phyloP scores from a whole-genome alignment of 129 eudicot species.

The Chrysanthemum makinoi region DNA sequence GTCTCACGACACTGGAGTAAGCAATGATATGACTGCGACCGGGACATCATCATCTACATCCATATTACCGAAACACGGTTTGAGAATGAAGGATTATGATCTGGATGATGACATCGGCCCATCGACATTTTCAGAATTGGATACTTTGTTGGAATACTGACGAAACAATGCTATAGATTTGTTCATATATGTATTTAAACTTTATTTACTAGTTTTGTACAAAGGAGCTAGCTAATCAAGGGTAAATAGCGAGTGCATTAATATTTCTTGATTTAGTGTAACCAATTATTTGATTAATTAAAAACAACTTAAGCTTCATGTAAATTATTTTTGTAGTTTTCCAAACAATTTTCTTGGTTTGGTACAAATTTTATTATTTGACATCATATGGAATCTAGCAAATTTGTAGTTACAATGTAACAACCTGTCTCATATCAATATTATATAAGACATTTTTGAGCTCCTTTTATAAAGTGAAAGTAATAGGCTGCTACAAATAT shows the following conservation, averaged over 20 bases:
- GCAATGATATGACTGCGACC: slow-evolving; percentile 40
- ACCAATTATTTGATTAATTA: slow-evolving; percentile 1
- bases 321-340: slow-evolving; percentile 5
- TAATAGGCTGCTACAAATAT: too few species aligned
- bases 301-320: slow-evolving; percentile 7
- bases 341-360: too few species aligned
- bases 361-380: too few species aligned
- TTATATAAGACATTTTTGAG: too few species aligned
- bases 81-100: slow-evolving; percentile 3
- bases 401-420: too few species aligned
- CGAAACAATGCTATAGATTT: not conserved
- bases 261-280: slow-evolving; percentile 7
- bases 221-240: not conserved
- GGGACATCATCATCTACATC: slow-evolving; percentile 20
- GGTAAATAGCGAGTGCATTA: slow-evolving; percentile 12
- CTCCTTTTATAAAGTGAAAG: too few species aligned
- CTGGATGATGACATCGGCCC: slow-evolving; percentile 3
- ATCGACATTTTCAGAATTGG: slow-evolving; percentile 44
- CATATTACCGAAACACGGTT: slow-evolving; percentile 2
- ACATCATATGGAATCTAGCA: too few species aligned
- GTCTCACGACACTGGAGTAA: slow-evolving; percentile 19
- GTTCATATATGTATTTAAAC: slow-evolving; percentile 1
- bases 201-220: slow-evolving; percentile 2
- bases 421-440: too few species aligned
- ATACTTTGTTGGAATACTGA: slow-evolving; percentile 51